A percentile compares a stretch with the other conserved stretches of the same genome.
Evolutionary conservation across 2,329 filamentous ascomycete genomes (phyloP).

Genomic region (Stachybotrys chartarum): DNA sequence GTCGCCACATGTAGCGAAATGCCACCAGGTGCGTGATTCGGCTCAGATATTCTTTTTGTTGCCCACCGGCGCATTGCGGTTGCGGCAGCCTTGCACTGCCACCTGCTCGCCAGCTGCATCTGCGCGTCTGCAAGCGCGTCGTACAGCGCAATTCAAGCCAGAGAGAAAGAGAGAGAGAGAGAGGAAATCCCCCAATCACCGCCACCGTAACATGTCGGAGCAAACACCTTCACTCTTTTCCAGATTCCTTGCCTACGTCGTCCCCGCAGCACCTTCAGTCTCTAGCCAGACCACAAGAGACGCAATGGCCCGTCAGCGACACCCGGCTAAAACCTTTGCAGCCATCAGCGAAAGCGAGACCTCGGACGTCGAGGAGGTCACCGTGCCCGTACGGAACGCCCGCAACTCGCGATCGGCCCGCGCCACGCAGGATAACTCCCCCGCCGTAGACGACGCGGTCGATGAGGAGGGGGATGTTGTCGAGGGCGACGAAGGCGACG

Average conservation of each 20-base stretch:
- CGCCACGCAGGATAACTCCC: constrained; percentile 5
- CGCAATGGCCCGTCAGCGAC: constrained; percentile 6
- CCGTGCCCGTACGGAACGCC: constrained; percentile 12
- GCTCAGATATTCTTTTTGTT: neutral
- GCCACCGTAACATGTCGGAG: neutral
- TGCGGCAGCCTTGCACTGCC: neutral
- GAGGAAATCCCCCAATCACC: neutral
- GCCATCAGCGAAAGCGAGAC: constrained; percentile 31
- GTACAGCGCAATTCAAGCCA: neutral
- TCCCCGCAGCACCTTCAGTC: constrained; percentile 1
- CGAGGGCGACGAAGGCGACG: constrained; percentile 17
- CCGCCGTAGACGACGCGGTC: neutral
- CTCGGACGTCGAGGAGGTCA: constrained; percentile 24
- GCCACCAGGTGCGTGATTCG: neutral
- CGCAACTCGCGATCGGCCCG: constrained; percentile 15
- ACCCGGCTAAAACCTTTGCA: constrained; percentile 14
- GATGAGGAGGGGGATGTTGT: constrained; percentile 7
- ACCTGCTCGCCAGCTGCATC: neutral
- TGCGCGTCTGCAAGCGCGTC: neutral
- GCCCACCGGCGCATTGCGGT: neutral
- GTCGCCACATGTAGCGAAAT: neutral
- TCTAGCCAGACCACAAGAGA: constrained; percentile 1
- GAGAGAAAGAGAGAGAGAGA: neutral
- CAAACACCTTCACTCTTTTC: neutral
- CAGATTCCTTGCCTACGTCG: neutral